Base-by-base conservation (phyloP, 768 basidiomycete species). In the Russula ochroleuca region DNA sequence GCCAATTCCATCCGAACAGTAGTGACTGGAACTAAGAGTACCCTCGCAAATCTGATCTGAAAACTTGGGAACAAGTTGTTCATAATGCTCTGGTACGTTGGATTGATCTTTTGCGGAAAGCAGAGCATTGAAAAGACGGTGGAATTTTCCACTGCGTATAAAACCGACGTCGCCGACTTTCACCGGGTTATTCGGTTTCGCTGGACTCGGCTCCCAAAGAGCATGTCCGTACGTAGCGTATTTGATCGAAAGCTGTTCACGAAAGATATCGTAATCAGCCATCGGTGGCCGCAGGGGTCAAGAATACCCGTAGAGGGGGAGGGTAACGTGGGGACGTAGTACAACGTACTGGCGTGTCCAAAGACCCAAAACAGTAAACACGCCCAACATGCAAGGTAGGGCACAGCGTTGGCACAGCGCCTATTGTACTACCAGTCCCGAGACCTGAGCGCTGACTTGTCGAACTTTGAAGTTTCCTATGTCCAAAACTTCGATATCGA, bases 111-210 rank as follows among this genome's bases (percentile, higher is more conserved):
- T 13, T n/a, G 41, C 41, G 7, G 66, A 47, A 28, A 52, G 41
- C 2, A 64, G 57, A 23, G 41, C 45, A 41, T 64, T 70, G 58
- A 67, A 70, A 8, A 69, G 58, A 43, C 59, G 60, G 14, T 67
- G 61, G 37, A 69, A 70, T 21, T 48, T 37, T 31, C 69, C 69
- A 9, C 47, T 49, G 25, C 58, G 60, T 21, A 66, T 49, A 37
- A 33, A 70, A 13, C 66, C 69, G 17, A 69, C 69, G 53, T 70
- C 66, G 33, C 68, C 69, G 17, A 67, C 57, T 17, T 60, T 48
- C 8, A 69, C 60, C 1, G 43, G 56, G 13, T 41, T 25, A 2
- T 28, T 28, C 2, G n/a, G n/a, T n/a, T n/a, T n/a, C n/a, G n/a
- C n/a, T n/a, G 66, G 61, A 43, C 52, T 49, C 10, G 69, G 68